These are phyloP conservation scores for Tolypocladium ovalisporum DNA, from an alignment of 2,329 filamentous ascomycete species.

Conservation along the genomic window DNA sequence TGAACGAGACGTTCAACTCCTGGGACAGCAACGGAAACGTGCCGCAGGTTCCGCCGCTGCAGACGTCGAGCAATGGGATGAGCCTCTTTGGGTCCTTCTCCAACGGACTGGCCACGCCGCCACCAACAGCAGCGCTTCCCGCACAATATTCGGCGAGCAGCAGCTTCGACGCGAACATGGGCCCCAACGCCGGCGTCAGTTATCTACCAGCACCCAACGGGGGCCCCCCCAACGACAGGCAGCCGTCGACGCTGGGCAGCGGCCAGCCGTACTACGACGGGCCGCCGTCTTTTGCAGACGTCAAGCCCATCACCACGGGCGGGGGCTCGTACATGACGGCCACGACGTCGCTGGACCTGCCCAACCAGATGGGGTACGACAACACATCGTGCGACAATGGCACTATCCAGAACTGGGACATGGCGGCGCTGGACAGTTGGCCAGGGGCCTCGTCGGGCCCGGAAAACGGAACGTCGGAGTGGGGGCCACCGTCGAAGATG, in stretches of 20 bases:
- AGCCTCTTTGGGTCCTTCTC: conserved; percentile 39
- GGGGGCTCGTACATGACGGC: conserved; percentile 19
- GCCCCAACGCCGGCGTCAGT: conserved; percentile 15
- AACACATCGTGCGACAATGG: conserved; percentile 17
- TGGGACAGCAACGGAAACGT: conserved; percentile 27
- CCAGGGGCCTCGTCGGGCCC: conserved; percentile 10
- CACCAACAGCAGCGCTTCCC: conserved; percentile 40
- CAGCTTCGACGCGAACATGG: conserved; percentile 30
- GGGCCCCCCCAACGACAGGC: conserved; percentile 14
- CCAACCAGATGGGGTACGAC: conserved; percentile 23
- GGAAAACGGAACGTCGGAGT: conserved; percentile 17
- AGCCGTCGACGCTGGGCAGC: conserved; percentile 12
- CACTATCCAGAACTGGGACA: conserved; percentile 25
- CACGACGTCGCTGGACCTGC: conserved; percentile 19
- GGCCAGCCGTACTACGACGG: conserved; percentile 21
- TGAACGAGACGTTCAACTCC: conserved; percentile 45
- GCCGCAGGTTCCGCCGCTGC: conserved; percentile 21
- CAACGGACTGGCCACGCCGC: conserved; percentile 44
- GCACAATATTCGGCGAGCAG: conserved; percentile 30
- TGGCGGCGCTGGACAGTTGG: conserved; percentile 24
- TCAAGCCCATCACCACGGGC: conserved; percentile 21
- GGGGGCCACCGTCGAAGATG: conserved; percentile 19
- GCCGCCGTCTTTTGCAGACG: conserved; percentile 19
- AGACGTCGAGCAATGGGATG: conserved; percentile 21
- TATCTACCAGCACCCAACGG: conserved; percentile 19